Conservation (phyloP, 2,329 filamentous ascomycete genomes). For the Huntiella decipiens region DNA sequence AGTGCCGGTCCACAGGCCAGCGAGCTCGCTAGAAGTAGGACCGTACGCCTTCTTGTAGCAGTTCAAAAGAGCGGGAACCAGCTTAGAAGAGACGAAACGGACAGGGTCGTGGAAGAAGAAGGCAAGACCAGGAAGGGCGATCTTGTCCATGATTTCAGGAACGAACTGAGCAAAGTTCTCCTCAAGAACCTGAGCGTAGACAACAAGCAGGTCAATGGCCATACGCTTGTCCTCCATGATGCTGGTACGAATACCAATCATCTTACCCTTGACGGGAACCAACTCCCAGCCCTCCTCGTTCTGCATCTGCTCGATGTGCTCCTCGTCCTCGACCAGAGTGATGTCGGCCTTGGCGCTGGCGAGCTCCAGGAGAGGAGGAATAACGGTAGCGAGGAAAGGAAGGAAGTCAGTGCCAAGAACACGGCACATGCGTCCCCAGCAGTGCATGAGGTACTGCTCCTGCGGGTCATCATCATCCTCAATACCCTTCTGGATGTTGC, state of each 20-base stretch:
- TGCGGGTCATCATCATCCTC: constrained; percentile 88
- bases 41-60: constrained; percentile 89
- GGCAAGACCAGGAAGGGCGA: constrained; percentile 77
- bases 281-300: constrained; percentile 96
- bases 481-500: constrained; percentile 69
- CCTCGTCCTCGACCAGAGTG: constrained; percentile 84
- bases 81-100: constrained; percentile 81
- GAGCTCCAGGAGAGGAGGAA: constrained; percentile 80
- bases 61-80: constrained; percentile 80
- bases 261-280: constrained; percentile 89
- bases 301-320: constrained; percentile 79
- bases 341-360: constrained; percentile 94
- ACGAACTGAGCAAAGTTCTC: constrained; percentile 84
- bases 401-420: constrained; percentile 82
- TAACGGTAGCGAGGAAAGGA: constrained; percentile 79
- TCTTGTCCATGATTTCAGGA: constrained; percentile 84
- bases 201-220: constrained; percentile 94
- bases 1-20: constrained; percentile 66
- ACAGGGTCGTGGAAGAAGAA: constrained; percentile 99
- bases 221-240: constrained; percentile 97
- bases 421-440: constrained; percentile 97
- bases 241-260: constrained; percentile 95
- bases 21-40: constrained; percentile 56
- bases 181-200: constrained; percentile 93
- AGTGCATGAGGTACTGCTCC: constrained; percentile 92